These are phyloP conservation scores for Coccomyxa subellipsoidea DNA, from an alignment of 163 green algal species.

Conservation along the genomic window DNA sequence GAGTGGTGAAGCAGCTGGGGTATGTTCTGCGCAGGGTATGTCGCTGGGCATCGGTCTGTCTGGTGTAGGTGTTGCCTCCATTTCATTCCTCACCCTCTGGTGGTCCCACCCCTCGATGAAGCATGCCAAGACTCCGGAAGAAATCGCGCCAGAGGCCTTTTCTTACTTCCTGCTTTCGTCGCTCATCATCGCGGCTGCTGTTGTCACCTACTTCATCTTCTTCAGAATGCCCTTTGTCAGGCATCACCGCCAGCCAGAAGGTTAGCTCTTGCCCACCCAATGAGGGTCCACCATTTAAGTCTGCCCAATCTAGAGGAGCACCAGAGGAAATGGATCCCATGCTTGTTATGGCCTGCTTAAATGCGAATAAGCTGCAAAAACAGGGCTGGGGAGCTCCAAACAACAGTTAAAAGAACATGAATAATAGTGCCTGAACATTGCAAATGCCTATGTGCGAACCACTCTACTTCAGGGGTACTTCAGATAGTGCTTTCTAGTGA, in stretches of 20 bases:
- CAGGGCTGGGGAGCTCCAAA: no score
- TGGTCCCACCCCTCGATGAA: background rate
- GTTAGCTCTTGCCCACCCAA: background rate
- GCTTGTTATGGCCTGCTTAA: no score
- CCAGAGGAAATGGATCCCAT: no score
- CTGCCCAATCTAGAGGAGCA: no score
- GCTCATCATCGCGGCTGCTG: constrained; percentile 29
- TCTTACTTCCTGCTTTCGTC: constrained; percentile 41
- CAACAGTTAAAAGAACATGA: no score
- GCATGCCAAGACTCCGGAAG: constrained; percentile 22
- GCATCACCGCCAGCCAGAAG: background rate
- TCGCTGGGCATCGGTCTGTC: constrained; percentile 15
- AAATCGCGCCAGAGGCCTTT: constrained; percentile 55
- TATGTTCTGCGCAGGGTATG: constrained; percentile 25
- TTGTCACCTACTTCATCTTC: constrained; percentile 39
- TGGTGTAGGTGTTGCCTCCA: constrained; percentile 39
- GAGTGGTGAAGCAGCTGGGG: background rate
- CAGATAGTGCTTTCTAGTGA: no score
- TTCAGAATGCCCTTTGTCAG: constrained; percentile 35
- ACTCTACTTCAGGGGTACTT: no score
- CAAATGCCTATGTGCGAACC: no score
- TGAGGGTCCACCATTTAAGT: no score
- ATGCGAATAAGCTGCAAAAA: no score
- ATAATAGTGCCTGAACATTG: no score
- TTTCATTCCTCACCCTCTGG: constrained; percentile 59